Evolutionary conservation across 1,284 basidiomycete species (phyloP).

Genomic region (Cutaneotrichosporon sp.): DNA sequence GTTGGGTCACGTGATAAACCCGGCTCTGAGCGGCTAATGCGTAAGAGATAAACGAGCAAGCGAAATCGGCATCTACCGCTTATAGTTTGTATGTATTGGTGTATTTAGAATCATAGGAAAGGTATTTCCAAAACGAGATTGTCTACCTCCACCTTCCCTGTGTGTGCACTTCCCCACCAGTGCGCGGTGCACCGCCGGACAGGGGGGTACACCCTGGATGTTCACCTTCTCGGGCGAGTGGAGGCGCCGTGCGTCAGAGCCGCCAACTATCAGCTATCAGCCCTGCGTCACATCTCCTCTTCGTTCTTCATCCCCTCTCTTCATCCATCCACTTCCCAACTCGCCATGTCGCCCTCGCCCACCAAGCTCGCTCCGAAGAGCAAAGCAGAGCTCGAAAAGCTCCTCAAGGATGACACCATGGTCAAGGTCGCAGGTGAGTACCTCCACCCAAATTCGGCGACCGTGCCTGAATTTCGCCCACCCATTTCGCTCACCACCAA

Average conservation of each 20-base stretch:
- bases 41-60: neutral
- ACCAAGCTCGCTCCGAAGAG: slow-evolving; percentile 56
- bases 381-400: slow-evolving; percentile 56
- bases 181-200: too few species aligned
- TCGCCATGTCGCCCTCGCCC: slow-evolving; percentile 38
- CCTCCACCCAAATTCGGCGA: too few species aligned
- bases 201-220: too few species aligned
- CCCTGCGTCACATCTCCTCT: too few species aligned
- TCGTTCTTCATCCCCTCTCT: neutral
- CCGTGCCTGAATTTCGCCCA: neutral
- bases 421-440: slow-evolving; percentile 78
- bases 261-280: too few species aligned
- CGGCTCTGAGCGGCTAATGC: too few species aligned
- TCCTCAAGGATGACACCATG: slow-evolving; percentile 66
- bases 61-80: neutral
- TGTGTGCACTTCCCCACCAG: too few species aligned
- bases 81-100: neutral
- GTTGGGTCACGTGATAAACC: too few species aligned
- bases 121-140: too few species aligned
- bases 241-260: too few species aligned
- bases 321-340: neutral
- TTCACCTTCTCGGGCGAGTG: too few species aligned
- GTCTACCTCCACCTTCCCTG: too few species aligned
- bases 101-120: neutral
- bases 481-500: slow-evolving; percentile 2